phyloP scores from a whole-genome alignment of 192 early-diverging fungal species.

The Coemansia interrupta region DNA sequence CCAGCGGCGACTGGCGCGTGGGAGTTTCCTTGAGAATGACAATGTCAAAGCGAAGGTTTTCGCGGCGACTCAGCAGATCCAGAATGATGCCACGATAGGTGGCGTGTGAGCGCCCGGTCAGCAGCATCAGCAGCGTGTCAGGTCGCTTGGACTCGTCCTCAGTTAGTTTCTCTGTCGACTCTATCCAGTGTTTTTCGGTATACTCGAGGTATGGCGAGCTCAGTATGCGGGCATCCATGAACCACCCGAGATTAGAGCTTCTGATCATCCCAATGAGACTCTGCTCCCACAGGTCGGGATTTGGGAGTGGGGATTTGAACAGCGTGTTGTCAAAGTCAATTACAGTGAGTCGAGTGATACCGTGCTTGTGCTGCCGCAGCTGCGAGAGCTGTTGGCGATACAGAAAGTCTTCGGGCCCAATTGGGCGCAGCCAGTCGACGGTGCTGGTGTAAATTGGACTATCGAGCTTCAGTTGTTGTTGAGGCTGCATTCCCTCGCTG shows the following conservation, averaged over 20 bases:
- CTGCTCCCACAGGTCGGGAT: constrained; percentile 58
- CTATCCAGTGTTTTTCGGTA: constrained; percentile 32
- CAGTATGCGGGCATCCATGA: constrained; percentile 58
- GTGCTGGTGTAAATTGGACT: constrained; percentile 32
- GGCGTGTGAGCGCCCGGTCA: constrained; percentile 48
- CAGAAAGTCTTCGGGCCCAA: constrained; percentile 35
- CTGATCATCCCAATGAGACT: constrained; percentile 55
- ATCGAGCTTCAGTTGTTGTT: background rate
- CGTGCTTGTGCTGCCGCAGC: constrained; percentile 28
- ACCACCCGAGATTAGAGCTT: constrained; percentile 60
- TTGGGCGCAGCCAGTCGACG: constrained; percentile 34
- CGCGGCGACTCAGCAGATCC: constrained; percentile 28
- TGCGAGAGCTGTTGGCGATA: constrained; percentile 40
- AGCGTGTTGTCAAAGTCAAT: constrained; percentile 70
- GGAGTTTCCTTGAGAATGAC: constrained; percentile 55
- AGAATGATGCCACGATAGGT: constrained; percentile 47
- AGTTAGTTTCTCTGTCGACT: constrained; percentile 15
- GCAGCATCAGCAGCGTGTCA: constrained; percentile 37
- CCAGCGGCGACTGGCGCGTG: constrained; percentile 35
- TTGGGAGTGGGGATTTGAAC: constrained; percentile 61
- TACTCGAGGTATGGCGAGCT: constrained; percentile 46
- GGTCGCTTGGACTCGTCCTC: constrained; percentile 12
- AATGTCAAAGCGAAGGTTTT: constrained; percentile 55
- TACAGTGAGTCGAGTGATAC: constrained; percentile 39
- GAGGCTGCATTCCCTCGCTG: no score